These are phyloP conservation scores for Dryadomyces quercivorus DNA, from an alignment of 2,329 filamentous ascomycete species.

Conservation along the genomic window DNA sequence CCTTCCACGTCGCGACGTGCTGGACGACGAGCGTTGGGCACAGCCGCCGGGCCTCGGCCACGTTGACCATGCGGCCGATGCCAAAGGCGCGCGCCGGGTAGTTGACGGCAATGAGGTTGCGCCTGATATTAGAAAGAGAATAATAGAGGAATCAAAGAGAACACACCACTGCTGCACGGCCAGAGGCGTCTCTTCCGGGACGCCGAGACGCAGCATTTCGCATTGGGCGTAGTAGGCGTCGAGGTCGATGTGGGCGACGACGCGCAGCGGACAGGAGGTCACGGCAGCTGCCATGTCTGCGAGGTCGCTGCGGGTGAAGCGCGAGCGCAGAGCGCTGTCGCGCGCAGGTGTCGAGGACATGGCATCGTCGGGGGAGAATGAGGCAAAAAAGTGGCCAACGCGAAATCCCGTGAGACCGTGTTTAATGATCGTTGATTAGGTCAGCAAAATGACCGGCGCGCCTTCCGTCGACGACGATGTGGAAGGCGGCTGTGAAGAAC, in stretches of 20 bases:
- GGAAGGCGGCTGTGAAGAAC: too few species aligned
- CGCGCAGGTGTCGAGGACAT: background rate
- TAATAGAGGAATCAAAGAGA: background rate
- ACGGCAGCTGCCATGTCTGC: slow-evolving; percentile 60
- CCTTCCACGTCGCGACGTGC: slow-evolving; percentile 90
- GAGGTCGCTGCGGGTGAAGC: slow-evolving; percentile 77
- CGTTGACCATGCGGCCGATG: slow-evolving; percentile 66
- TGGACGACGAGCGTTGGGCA: slow-evolving; percentile 78
- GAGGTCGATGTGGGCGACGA: slow-evolving; percentile 84
- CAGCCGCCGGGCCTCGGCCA: slow-evolving; percentile 70
- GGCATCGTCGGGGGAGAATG: background rate
- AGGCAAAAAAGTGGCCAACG: background rate
- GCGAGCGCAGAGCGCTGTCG: slow-evolving; percentile 37
- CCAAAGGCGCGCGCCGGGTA: slow-evolving; percentile 78
- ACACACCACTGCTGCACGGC: slow-evolving; percentile 82
- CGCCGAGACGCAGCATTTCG: slow-evolving; percentile 75
- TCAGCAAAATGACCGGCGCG: too few species aligned
- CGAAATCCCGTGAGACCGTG: background rate
- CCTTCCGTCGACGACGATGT: too few species aligned
- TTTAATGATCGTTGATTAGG: background rate
- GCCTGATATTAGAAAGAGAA: too few species aligned
- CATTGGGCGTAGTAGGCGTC: slow-evolving; percentile 98
- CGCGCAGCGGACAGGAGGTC: slow-evolving; percentile 64
- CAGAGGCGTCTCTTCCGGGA: slow-evolving; percentile 64
- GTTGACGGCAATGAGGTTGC: slow-evolving; percentile 90